Evolutionary conservation across 768 basidiomycete species (phyloP).

Genomic region (Leccinum sublutescens): DNA sequence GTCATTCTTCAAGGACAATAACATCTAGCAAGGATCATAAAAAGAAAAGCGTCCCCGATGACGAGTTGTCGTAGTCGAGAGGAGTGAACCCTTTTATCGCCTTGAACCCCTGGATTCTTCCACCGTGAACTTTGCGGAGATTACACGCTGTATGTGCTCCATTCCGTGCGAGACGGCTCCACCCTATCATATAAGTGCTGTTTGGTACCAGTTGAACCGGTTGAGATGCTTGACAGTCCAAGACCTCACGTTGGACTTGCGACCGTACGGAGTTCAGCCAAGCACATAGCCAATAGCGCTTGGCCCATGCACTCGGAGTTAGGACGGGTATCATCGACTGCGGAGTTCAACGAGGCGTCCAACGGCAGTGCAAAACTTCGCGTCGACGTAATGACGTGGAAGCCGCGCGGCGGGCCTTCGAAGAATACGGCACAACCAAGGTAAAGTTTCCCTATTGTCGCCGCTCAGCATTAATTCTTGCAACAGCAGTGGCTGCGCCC

Average conservation of each 20-base stretch:
- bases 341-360: slow-evolving; percentile 1
- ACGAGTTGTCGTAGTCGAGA: slow-evolving; percentile 3
- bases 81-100: neutral
- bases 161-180: slow-evolving; percentile 9
- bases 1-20: slow-evolving; percentile 1
- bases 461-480: slow-evolving; percentile 13
- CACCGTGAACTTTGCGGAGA: slow-evolving; percentile 17
- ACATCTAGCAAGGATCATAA: slow-evolving; percentile 14
- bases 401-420: neutral
- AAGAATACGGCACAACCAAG: neutral
- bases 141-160: slow-evolving; percentile 11
- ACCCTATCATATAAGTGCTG: neutral
- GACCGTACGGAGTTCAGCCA: neutral
- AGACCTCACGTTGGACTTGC: slow-evolving; percentile 8
- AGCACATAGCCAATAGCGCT: neutral
- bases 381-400: neutral
- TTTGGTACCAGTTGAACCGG: slow-evolving; percentile 1
- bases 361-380: neutral
- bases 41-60: slow-evolving; percentile 3
- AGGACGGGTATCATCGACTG: neutral
- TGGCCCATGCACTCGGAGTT: slow-evolving; percentile 1
- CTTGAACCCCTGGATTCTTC: neutral
- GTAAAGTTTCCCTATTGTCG: slow-evolving; percentile 8
- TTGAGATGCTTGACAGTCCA: neutral
- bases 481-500: neutral